A percentile compares a stretch with the other conserved stretches of the same genome.
phyloP scores from a whole-genome alignment of 2,329 filamentous ascomycete genomes.

The Talaromyces sp. region DNA sequence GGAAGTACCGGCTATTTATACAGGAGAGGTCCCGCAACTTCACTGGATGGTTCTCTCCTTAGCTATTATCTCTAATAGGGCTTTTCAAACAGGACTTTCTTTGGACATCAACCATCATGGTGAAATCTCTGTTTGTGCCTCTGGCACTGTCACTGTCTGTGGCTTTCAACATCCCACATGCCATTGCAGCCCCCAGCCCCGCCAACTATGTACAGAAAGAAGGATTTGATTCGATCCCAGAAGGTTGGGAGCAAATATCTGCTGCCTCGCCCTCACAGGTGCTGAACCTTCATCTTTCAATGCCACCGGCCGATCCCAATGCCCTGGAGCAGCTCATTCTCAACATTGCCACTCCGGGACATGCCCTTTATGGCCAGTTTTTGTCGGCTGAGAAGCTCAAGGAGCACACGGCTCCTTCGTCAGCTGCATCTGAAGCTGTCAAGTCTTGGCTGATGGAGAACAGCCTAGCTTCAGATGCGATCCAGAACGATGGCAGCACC shows the following conservation, averaged over 20 bases:
- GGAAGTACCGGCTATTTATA: background rate
- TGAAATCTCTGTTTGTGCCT: background rate
- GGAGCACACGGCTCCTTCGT: conserved; percentile 47
- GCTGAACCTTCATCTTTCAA: background rate
- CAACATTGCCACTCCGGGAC: conserved; percentile 56
- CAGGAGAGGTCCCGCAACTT: background rate
- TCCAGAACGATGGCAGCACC: conserved; percentile 54
- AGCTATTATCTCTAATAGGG: background rate
- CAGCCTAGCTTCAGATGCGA: conserved; percentile 39
- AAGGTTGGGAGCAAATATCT: background rate
- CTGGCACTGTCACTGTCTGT: background rate
- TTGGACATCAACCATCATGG: background rate
- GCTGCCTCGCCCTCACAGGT: background rate
- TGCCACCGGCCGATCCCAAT: conserved; percentile 25
- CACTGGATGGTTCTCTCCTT: background rate
- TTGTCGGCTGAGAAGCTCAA: conserved; percentile 55
- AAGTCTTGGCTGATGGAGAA: conserved; percentile 50
- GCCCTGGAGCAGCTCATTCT: conserved; percentile 52
- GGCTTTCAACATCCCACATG: background rate
- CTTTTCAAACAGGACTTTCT: background rate
- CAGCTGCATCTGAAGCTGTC: conserved; percentile 44
- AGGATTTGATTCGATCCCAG: background rate
- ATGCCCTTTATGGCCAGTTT: conserved; percentile 55
- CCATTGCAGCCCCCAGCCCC: background rate
- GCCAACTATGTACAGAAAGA: background rate